Base-by-base conservation (phyloP, 257 asterid species). In the Capsicum pubescens region DNA sequence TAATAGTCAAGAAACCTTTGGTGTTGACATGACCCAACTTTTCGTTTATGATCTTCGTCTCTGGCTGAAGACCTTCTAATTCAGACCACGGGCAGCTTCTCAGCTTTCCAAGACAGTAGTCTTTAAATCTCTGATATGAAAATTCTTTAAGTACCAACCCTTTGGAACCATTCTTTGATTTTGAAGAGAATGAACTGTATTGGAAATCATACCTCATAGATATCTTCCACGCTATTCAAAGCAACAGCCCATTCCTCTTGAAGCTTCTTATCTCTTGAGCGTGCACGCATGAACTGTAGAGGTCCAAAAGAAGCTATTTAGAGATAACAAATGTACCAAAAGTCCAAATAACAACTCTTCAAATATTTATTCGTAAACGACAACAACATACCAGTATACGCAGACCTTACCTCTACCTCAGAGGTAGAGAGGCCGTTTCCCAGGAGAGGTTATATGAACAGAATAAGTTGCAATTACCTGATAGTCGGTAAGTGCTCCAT, bases 81-180 rank as follows among this genome's bases (percentile, higher is more conserved):
- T 95, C 98, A 67, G 98, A 92, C 99, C 98, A 95, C 0, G 98
- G 99, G 88, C 91, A 93, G 86, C 92, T 93, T 88, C 88, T 95
- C 87, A 93, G 83, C 86, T 92, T 91, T 87, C 98, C 99, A 61
- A 91, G 92, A 92, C 97, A 94, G 91, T 89, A 93, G 82, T 86
- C 91, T 86, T 66, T 79, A 81, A 95, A 95, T 91, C 78, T 92
- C 98, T 95, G 97, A 59, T 60, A 46, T 60, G 59, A 82, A 80
- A 76, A 80, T 39, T 80, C 21, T 32, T 21, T 61, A 44, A 61
- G 76, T 26, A 61, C 46, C 76, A 81, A 81, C 46, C 48, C 14
- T 52, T 76, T 0, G 14, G 19, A 14, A 54, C 48, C 12, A 76
- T 6, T 26, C 8, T 26, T 52, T 26, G 21, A 63, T 52, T 76